A percentile compares a stretch with the other conserved stretches of the same genome.
These are phyloP conservation scores for Lactarius hatsudake DNA, from an alignment of 768 basidiomycete species.

Conservation along the genomic window DNA sequence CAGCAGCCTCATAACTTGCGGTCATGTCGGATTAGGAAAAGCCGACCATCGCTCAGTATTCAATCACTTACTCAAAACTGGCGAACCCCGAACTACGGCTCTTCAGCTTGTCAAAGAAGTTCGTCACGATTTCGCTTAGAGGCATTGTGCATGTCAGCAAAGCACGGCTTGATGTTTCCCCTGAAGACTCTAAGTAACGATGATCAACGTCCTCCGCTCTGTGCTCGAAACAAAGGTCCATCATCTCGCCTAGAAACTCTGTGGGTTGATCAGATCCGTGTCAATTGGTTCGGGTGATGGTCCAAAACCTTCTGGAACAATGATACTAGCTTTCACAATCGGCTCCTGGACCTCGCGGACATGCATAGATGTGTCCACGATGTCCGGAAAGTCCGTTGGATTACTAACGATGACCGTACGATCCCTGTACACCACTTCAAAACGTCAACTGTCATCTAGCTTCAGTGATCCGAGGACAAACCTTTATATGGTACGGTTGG, in stretches of 20 bases:
- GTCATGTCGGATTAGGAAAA: slow-evolving; percentile 8
- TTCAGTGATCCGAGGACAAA: slow-evolving; percentile 33
- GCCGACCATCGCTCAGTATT: not conserved
- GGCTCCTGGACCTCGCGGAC: slow-evolving; percentile 87
- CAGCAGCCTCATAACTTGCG: slow-evolving; percentile 88
- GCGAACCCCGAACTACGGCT: slow-evolving; percentile 89
- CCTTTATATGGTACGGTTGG: slow-evolving; percentile 95
- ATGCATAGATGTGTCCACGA: slow-evolving; percentile 50
- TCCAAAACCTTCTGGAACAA: slow-evolving; percentile 80
- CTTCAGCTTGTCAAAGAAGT: slow-evolving; percentile 95
- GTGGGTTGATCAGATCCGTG: not conserved
- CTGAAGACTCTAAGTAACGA: slow-evolving; percentile 70
- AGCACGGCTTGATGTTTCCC: slow-evolving; percentile 55
- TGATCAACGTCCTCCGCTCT: slow-evolving; percentile 83
- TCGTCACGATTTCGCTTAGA: slow-evolving; percentile 87
- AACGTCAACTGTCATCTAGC: slow-evolving; percentile 9
- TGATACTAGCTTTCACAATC: slow-evolving; percentile 88
- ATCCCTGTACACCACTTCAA: slow-evolving; percentile 71
- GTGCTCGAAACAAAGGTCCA: slow-evolving; percentile 86
- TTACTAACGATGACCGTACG: slow-evolving; percentile 72
- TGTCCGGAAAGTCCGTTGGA: slow-evolving; percentile 93
- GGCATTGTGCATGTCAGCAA: slow-evolving; percentile 85
- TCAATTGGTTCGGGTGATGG: not conserved
- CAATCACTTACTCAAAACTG: slow-evolving; percentile 74
- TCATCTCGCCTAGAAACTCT: slow-evolving; percentile 96